A percentile compares a stretch with the other conserved stretches of the same genome.
Conservation (phyloP, 2,329 filamentous ascomycete genomes). For the Fusarium heterosporum region DNA sequence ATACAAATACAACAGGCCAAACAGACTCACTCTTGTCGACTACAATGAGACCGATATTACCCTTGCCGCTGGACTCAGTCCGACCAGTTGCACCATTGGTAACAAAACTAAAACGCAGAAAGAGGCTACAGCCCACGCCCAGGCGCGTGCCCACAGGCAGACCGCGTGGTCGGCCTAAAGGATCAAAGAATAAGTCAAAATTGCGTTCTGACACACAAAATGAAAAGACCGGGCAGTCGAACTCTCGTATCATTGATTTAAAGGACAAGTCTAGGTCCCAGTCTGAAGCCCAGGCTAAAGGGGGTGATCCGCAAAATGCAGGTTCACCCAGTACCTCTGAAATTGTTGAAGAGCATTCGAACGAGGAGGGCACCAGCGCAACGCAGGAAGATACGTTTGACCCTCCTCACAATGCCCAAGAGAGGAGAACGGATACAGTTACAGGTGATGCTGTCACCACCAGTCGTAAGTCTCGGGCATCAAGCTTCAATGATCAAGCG, state of each 20-base stretch:
- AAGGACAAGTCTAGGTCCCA: slow-evolving; percentile 48
- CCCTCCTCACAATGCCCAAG: background rate
- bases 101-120: background rate
- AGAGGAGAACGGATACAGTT: background rate
- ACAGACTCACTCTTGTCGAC: background rate
- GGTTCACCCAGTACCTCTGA: background rate
- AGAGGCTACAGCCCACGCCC: slow-evolving; percentile 2
- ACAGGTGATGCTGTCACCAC: background rate
- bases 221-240: background rate
- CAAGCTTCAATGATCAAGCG: slow-evolving; percentile 1
- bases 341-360: background rate
- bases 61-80: background rate
- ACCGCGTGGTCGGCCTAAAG: slow-evolving; percentile 58
- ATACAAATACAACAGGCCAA: background rate
- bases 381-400: background rate
- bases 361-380: background rate
- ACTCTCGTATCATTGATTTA: background rate
- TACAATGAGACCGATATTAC: background rate
- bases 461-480: background rate
- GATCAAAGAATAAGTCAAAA: slow-evolving; percentile 59
- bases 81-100: background rate
- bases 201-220: slow-evolving; percentile 28
- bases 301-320: background rate
- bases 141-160: slow-evolving; percentile 42
- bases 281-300: slow-evolving; percentile 11